phyloP scores from a whole-genome alignment of 805 yeast genomes.

The Kodamaea kakaduensis region DNA sequence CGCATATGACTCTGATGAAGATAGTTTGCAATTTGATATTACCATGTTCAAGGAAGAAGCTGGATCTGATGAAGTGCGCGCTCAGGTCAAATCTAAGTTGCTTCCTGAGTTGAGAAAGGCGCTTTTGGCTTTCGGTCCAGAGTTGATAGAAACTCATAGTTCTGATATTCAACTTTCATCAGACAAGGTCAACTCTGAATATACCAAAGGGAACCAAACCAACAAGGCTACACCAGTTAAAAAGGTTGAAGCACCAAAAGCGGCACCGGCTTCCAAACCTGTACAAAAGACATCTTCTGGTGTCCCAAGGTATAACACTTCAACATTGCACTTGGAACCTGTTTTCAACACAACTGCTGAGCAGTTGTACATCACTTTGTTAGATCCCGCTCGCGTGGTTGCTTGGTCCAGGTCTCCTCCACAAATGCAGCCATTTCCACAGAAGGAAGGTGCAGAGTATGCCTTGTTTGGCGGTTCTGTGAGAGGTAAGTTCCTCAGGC shows the following conservation, averaged over 20 bases:
- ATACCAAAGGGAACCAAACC: conserved; percentile 50
- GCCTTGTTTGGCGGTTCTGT: conserved; percentile 85
- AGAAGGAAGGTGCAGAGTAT: conserved; percentile 56
- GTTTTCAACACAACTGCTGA: conserved; percentile 84
- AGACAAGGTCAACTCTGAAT: conserved; percentile 36
- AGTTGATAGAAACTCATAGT: conserved; percentile 71
- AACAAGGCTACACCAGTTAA: conserved; percentile 33
- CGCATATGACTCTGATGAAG: conserved; percentile 84
- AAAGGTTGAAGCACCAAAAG: conserved; percentile 7
- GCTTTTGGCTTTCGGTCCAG: conserved; percentile 68
- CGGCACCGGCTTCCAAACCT: conserved; percentile 11
- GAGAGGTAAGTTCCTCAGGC: conserved; percentile 59
- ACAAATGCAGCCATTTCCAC: conserved; percentile 46
- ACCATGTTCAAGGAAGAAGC: conserved; percentile 55
- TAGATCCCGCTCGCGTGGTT: conserved; percentile 73
- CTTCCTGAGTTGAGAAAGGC: conserved; percentile 65
- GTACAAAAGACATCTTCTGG: conserved; percentile 10
- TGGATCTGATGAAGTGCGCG: conserved; percentile 49
- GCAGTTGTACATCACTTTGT: conserved; percentile 72
- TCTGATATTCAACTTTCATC: conserved; percentile 78
- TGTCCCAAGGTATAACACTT: conserved; percentile 69
- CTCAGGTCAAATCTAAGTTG: conserved; percentile 45
- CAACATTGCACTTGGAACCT: conserved; percentile 72
- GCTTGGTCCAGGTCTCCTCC: conserved; percentile 87
- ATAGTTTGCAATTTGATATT: conserved; percentile 82